Percentiles rank a stretch among this genome's conserved stretches.
Conservation (phyloP, 1,284 basidiomycete genomes). For the Heterobasidion parviporum region DNA sequence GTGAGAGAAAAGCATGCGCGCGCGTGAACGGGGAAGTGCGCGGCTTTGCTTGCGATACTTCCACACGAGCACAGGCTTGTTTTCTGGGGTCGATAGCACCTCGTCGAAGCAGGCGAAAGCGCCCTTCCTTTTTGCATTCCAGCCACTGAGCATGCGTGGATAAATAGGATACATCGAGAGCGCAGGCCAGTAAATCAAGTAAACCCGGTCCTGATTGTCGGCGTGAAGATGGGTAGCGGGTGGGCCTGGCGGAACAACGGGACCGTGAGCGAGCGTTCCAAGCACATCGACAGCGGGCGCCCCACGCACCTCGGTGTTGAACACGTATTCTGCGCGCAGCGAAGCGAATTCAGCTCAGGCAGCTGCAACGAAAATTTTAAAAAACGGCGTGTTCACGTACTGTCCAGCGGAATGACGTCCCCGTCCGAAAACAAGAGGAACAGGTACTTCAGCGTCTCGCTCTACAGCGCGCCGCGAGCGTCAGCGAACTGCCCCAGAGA, state of each 20-base stretch:
- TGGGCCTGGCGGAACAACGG: conserved; percentile 39
- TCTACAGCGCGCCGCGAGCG: conserved; percentile 29
- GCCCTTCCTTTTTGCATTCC: not conserved
- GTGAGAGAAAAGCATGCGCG: too few species aligned
- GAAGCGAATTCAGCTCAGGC: not conserved
- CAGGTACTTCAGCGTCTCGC: conserved; percentile 93
- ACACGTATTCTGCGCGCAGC: conserved; percentile 64
- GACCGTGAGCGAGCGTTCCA: conserved; percentile 1
- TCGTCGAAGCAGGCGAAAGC: not conserved
- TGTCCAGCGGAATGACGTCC: conserved; percentile 60
- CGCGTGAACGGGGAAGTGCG: too few species aligned
- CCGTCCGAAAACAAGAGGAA: conserved; percentile 84
- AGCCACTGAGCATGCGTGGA: not conserved
- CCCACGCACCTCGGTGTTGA: conserved; percentile 79
- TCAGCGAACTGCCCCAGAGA: not conserved
- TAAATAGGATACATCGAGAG: not conserved
- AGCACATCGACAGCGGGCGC: not conserved
- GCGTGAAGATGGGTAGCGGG: conserved; percentile 57
- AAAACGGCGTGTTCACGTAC: conserved; percentile 35
- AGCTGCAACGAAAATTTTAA: not conserved
- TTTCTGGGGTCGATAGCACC: too few species aligned
- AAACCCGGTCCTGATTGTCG: conserved; percentile 44
- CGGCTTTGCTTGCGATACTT: too few species aligned
- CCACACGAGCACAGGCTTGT: too few species aligned
- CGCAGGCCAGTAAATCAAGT: conserved; percentile 20